These are phyloP conservation scores for Chrysophaeum taylorii DNA, from an alignment of 352 stramenopile species.

Conservation along the genomic window DNA sequence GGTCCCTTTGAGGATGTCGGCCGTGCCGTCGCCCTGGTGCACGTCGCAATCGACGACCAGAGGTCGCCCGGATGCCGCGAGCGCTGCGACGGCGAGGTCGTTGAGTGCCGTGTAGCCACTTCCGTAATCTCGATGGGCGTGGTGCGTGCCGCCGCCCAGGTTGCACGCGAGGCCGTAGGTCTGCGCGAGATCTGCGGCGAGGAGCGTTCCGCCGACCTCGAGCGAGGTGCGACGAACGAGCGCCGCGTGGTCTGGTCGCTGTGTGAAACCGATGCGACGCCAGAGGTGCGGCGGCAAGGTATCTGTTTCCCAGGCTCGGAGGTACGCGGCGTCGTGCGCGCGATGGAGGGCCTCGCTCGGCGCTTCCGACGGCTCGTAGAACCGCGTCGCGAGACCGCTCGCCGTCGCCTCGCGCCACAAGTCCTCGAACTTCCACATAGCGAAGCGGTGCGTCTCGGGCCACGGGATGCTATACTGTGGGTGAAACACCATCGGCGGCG, in stretches of 20 bases:
- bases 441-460: constrained; percentile 27
- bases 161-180: constrained; percentile 53
- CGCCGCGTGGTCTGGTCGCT: constrained; percentile 38
- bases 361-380: constrained; percentile 13
- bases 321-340: constrained; percentile 27
- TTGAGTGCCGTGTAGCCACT: constrained; percentile 59
- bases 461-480: constrained; percentile 21
- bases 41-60: constrained; percentile 57
- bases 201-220: constrained; percentile 51
- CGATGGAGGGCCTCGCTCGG: constrained; percentile 17
- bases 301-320: constrained; percentile 12
- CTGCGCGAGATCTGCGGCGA: constrained; percentile 46
- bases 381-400: constrained; percentile 16
- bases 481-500: constrained; percentile 26
- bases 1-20: constrained; percentile 38
- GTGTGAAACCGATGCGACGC: constrained; percentile 20
- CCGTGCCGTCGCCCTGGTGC: constrained; percentile 59
- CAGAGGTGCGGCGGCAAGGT: constrained; percentile 16
- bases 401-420: background rate
- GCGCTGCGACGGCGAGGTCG: constrained; percentile 45
- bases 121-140: constrained; percentile 40
- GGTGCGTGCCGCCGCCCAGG: constrained; percentile 55
- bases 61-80: constrained; percentile 23
- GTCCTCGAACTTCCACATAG: constrained; percentile 31
- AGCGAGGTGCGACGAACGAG: constrained; percentile 50